Percentiles rank a stretch among this genome's conserved stretches.
phyloP scores from a whole-genome alignment of 495 filamentous ascomycete genomes.

The Neurospora sp. region DNA sequence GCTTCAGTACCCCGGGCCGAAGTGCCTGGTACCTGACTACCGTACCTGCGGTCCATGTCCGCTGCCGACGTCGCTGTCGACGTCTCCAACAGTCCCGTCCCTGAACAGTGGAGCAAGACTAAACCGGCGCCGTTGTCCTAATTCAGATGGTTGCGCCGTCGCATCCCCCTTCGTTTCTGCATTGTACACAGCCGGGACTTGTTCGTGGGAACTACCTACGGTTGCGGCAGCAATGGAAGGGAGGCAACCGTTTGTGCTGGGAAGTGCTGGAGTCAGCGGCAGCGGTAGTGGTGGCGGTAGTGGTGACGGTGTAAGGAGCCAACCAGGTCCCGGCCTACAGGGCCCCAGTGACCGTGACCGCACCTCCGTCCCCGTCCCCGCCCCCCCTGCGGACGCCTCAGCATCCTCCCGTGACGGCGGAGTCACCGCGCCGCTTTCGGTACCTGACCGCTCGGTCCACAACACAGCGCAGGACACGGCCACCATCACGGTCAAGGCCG shows the following conservation, averaged over 20 bases:
- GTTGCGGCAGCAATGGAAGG: background rate
- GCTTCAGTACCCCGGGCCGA: background rate
- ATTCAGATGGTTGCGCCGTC: background rate
- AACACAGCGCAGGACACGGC: background rate
- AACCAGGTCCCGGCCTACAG: background rate
- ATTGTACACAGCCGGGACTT: background rate
- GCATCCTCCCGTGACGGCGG: background rate
- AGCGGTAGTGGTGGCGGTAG: background rate
- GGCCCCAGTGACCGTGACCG: background rate
- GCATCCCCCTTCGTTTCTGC: background rate
- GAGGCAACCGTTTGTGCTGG: background rate
- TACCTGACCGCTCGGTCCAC: background rate
- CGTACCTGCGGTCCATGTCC: background rate
- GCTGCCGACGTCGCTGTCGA: background rate
- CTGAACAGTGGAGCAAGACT: background rate
- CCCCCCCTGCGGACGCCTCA: background rate
- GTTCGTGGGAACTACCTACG: background rate
- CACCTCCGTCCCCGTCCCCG: background rate
- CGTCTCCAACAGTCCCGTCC: background rate
- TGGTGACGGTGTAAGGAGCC: background rate
- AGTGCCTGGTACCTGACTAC: background rate
- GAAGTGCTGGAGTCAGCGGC: background rate
- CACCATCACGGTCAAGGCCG: background rate
- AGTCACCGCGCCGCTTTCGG: background rate
- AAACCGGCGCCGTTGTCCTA: background rate